A percentile compares a stretch with the other conserved stretches of the same genome.
These are phyloP conservation scores for Ulota crispa DNA, from an alignment of 225 moss, liverwort and hornwort species.

Conservation along the genomic window DNA sequence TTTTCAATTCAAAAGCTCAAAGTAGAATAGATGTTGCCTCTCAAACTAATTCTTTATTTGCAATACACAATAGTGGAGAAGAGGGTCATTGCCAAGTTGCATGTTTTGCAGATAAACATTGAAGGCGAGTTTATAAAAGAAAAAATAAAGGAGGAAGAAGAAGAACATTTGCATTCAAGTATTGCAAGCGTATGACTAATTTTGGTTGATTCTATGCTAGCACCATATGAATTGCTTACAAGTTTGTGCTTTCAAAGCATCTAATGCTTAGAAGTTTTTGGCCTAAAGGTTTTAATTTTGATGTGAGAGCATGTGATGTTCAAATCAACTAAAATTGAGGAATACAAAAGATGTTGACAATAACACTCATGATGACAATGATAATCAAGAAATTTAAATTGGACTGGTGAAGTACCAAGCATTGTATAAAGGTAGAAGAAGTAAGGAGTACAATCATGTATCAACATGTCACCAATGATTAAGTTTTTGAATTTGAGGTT, in stretches of 20 bases:
- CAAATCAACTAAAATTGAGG: neutral
- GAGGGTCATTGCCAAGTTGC: neutral
- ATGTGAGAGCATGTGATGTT: neutral
- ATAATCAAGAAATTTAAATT: neutral
- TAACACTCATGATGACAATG: neutral
- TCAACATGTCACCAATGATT: neutral
- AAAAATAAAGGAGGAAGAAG: constrained; percentile 69
- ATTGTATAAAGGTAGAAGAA: neutral
- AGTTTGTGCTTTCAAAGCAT: neutral
- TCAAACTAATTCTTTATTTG: neutral
- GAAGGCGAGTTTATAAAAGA: constrained; percentile 46
- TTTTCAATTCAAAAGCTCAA: neutral
- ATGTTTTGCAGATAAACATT: constrained; percentile 52
- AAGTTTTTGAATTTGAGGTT: neutral
- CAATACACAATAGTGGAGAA: neutral
- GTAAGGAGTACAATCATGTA: neutral
- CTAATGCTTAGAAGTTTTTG: neutral
- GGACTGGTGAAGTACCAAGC: neutral
- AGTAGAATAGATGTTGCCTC: neutral
- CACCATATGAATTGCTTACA: neutral
- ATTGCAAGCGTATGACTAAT: neutral
- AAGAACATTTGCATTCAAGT: constrained; percentile 30
- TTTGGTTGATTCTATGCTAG: neutral
- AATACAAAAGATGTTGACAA: neutral
- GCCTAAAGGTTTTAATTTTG: neutral